phyloP scores from a whole-genome alignment of 1,139 yeast species.

The Dujonia santamariae region DNA sequence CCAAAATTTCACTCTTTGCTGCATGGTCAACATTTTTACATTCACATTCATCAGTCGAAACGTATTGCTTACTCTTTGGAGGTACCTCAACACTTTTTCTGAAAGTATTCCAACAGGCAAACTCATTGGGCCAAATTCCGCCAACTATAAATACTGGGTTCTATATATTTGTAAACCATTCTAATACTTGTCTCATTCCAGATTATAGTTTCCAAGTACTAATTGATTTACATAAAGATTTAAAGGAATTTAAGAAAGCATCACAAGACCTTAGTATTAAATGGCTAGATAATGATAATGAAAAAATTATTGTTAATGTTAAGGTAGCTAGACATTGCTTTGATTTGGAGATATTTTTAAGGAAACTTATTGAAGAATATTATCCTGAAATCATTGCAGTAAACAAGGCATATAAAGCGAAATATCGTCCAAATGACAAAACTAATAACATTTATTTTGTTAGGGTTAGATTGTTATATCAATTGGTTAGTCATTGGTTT shows the following conservation, averaged over 20 bases:
- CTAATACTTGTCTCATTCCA: constrained; percentile 26
- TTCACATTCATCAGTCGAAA: constrained; percentile 30
- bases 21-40: constrained; percentile 38
- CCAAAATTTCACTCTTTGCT: constrained; percentile 36
- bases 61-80: constrained; percentile 28
- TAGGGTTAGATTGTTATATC: constrained; percentile 28
- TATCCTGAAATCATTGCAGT: constrained; percentile 26
- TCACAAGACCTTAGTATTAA: constrained; percentile 10
- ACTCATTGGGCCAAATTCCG: constrained; percentile 19
- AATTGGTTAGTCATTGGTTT: constrained; percentile 33
- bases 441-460: constrained; percentile 18
- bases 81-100: constrained; percentile 35
- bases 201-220: constrained; percentile 34
- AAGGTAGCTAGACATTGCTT: constrained; percentile 12
- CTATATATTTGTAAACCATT: constrained; percentile 25
- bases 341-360: constrained; percentile 31
- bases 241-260: constrained; percentile 21
- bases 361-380: constrained; percentile 22
- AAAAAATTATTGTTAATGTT: constrained; percentile 5
- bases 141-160: constrained; percentile 25
- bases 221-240: constrained; percentile 21
- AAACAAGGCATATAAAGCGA: constrained; percentile 21
- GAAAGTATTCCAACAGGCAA: constrained; percentile 24
- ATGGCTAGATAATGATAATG: constrained; percentile 1
- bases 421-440: constrained; percentile 14